Evolutionary conservation across 176 grass and related monocot genomes (phyloP), one percentile per base, ranked within the genome.

Genomic region (Typha latifolia): DNA sequence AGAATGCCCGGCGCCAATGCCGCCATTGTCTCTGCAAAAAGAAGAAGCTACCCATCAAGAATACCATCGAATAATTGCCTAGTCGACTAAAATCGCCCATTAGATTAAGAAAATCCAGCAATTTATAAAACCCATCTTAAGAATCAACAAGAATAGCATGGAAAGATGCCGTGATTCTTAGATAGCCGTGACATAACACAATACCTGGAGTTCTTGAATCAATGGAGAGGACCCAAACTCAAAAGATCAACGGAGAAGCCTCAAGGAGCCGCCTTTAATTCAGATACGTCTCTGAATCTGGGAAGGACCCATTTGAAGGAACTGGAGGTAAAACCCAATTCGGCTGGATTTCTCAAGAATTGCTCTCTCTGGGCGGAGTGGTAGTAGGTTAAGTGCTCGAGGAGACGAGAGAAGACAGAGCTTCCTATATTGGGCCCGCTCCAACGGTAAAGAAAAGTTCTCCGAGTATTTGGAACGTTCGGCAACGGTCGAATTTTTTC

Each of bases 1-100:
- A 97, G 76, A 12, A 92, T 63, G 14, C 89, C 94, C 14, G 94
- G 66, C 8, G 85, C 80, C 19, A 97, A 81, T 43, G 89, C 65
- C 59, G 89, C 70, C 94, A 92, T 97, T 4, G 8, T 59, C 6
- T 59, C 53, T n/a, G n/a, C 53, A 59, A 6, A 1, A 59, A 21
- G 8, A 19, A 21, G 16, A 19, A 5, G 20, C 53, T 11, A 0
- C 9, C 8, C 6, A 43, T 43, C 37, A 43, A 43, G 37, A 43
- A 43, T 9, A 43, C 37, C 37, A 21, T 59, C 53, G 53, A 59
- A 59, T 14, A 22, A 0, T 9, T 29, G 27, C 27, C 2, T 29
- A 29, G 27, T 29, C 27, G 27, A 29, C 3, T 29, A 29, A 29
- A 29, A 29, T 29, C 27, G 27, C 27, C 27, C 2, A 29, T 3